These are phyloP conservation scores for Mucor sp. DNA, from an alignment of 371 early-diverging fungal genomes.

Conservation along the genomic window DNA sequence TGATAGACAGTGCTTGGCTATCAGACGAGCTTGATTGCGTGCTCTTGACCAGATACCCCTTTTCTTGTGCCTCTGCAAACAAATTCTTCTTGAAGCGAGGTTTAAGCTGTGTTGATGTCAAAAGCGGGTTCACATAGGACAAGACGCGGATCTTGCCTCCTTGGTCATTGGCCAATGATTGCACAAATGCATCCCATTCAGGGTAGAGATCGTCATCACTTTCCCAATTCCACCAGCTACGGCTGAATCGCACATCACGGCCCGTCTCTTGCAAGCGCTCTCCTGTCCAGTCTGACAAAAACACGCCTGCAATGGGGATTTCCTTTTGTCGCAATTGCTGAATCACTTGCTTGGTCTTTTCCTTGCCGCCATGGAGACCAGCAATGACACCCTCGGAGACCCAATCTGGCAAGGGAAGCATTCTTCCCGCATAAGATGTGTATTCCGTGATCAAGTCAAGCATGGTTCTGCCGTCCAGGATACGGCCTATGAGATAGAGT, in stretches of 20 bases:
- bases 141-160: slow-evolving; percentile 29
- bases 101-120: slow-evolving; percentile 32
- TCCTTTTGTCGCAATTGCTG: slow-evolving; percentile 24
- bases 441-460: slow-evolving; percentile 50
- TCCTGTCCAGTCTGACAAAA: slow-evolving; percentile 56
- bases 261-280: slow-evolving; percentile 31
- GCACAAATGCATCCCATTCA: slow-evolving; percentile 43
- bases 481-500: slow-evolving; percentile 25
- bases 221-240: slow-evolving; percentile 60
- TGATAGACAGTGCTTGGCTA: slow-evolving; percentile 15
- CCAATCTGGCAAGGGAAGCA: slow-evolving; percentile 56
- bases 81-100: slow-evolving; percentile 29
- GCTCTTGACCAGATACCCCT: slow-evolving; percentile 35
- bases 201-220: slow-evolving; percentile 44
- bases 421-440: slow-evolving; percentile 49
- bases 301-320: slow-evolving; percentile 45
- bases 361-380: slow-evolving; percentile 51
- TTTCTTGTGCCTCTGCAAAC: slow-evolving; percentile 35
- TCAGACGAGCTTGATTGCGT: slow-evolving; percentile 18
- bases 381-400: slow-evolving; percentile 43
- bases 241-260: slow-evolving; percentile 21
- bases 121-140: slow-evolving; percentile 48
- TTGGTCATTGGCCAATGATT: slow-evolving; percentile 19
- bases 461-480: slow-evolving; percentile 47
- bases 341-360: slow-evolving; percentile 37